phyloP scores from a whole-genome alignment of 2,329 filamentous ascomycete genomes.

The Fusarium duplospermum region DNA sequence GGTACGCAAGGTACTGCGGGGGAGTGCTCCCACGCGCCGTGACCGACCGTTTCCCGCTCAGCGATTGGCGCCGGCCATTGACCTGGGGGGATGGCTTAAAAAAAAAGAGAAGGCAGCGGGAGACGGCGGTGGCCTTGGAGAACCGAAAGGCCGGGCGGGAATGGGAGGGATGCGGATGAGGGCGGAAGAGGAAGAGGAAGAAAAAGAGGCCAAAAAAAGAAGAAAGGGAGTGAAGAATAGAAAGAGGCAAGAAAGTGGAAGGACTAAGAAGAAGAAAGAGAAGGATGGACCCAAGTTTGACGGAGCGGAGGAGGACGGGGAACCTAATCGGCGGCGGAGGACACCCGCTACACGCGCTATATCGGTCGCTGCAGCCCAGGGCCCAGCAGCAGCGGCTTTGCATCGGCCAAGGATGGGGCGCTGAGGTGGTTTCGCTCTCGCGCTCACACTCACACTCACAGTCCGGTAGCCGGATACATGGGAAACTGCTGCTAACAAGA shows the following conservation, averaged over 20 bases:
- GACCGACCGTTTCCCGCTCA: conserved; percentile 66
- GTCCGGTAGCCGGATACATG: background rate
- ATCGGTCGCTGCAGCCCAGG: conserved; percentile 21
- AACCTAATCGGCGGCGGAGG: conserved; percentile 24
- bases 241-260: conserved; percentile 10
- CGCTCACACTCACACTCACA: conserved; percentile 3
- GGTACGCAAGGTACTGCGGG: conserved; percentile 65
- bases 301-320: conserved; percentile 33
- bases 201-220: conserved; percentile 14
- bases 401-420: conserved; percentile 14
- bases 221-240: conserved; percentile 10
- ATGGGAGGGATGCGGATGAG: conserved; percentile 14
- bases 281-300: conserved; percentile 42
- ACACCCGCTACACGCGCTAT: conserved; percentile 4
- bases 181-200: conserved; percentile 3
- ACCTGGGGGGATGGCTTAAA: conserved; percentile 45
- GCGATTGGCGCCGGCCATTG: conserved; percentile 69
- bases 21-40: conserved; percentile 70
- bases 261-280: conserved; percentile 16
- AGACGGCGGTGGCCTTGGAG: conserved; percentile 26
- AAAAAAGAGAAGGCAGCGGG: conserved; percentile 19
- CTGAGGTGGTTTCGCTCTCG: background rate
- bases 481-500: background rate
- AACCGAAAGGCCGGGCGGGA: conserved; percentile 18
- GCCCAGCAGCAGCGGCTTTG: conserved; percentile 21